Base-by-base conservation (phyloP, 1,284 basidiomycete genomes). In the Volvariella volvacea region DNA sequence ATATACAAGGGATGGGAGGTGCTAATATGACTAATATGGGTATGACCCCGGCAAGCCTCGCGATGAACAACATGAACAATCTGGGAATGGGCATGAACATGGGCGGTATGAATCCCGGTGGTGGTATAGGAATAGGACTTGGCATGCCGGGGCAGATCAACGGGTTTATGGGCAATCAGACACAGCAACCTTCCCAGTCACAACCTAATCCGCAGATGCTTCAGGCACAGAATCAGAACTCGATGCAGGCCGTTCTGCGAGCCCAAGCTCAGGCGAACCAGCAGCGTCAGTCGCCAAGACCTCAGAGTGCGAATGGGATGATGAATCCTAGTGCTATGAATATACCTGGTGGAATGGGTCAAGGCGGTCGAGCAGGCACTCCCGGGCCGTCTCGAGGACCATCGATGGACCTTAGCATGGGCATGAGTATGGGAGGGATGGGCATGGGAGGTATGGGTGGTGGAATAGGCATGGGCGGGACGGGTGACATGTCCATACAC, bases 41-140 rank as follows among this genome's bases (percentile, higher is more conserved):
- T 28, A 28, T 28, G 25, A 6, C 25, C 12, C 12, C 25, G 25
- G 25, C 6, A 6, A 12, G 25, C 12, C 34, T 16, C 8, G 34
- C 7, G n/a, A 36, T 36, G 34, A 36, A 36, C n/a, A 44, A 41
- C 28, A 50, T 51, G 41, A 50, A 53, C 41, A 49, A n/a, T n/a
- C n/a, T 43, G 37, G 44, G 45, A 33, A 52, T 51, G 41, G 44
- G 43, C 36, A 54, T 56, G 50, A 56, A 51, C 47, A 55, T 55
- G 48, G 49, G 48, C 45, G n/a, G 25, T 28, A 28, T 28, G 25
- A 28, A 28, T 28, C 6, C 42, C 25, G 33, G 17, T 32, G n/a
- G 38, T 21, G 36, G 32, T 38, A 49, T 38, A 15, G 21, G 33
- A 25, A 55, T 48, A 44, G 30, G 39, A 6, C 45, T 52, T 21